Evolutionary conservation across 164 flowering plant species (phyloP).

Genomic region (Dillenia turbinata): DNA sequence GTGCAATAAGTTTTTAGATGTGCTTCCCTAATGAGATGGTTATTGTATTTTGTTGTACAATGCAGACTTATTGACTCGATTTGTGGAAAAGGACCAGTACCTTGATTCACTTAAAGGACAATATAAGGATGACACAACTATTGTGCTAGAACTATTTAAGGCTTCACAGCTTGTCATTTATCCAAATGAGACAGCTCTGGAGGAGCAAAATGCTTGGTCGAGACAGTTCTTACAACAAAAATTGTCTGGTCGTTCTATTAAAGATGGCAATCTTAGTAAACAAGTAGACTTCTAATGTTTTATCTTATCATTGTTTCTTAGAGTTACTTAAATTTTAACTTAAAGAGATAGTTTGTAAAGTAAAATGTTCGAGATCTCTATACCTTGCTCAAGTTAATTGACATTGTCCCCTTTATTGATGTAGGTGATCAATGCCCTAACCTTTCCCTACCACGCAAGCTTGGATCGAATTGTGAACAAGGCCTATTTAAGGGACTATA

Average conservation of each 20-base stretch:
- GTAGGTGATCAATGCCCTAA: slow-evolving; percentile 9
- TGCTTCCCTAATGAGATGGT: no score
- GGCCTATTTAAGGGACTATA: background rate
- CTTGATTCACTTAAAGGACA: background rate
- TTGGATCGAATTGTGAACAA: slow-evolving; percentile 18
- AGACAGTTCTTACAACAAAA: slow-evolving; percentile 16
- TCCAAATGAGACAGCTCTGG: slow-evolving; percentile 15
- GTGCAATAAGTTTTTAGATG: no score
- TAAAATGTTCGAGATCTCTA: background rate
- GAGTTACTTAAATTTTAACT: background rate
- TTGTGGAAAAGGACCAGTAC: background rate
- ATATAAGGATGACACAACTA: background rate
- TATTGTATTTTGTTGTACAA: background rate
- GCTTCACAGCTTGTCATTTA: slow-evolving; percentile 4
- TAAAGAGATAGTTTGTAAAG: background rate
- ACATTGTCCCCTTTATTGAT: background rate
- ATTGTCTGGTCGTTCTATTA: slow-evolving; percentile 3
- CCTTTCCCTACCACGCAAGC: slow-evolving; percentile 19
- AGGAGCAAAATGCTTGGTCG: slow-evolving; percentile 22
- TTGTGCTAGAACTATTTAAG: slow-evolving; percentile 25
- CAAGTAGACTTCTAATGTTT: no score
- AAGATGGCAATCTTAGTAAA: background rate
- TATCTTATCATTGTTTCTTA: no score
- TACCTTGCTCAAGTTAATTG: no score
- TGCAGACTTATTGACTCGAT: background rate